These are phyloP conservation scores for Platanthera zijinensis DNA, from an alignment of 106 monocot genomes.

Conservation along the genomic window DNA sequence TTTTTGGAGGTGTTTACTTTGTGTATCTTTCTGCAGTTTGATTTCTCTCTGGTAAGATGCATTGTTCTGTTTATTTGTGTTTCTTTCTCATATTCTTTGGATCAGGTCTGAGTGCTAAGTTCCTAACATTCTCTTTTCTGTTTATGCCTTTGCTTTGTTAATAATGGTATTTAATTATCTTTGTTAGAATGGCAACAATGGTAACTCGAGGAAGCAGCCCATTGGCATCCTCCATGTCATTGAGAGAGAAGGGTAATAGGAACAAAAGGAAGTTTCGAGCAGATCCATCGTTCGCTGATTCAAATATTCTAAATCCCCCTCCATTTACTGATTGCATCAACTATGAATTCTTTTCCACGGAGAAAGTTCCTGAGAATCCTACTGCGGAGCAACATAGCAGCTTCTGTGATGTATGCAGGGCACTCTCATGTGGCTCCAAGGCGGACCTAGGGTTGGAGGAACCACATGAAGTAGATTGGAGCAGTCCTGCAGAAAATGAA, in stretches of 20 bases:
- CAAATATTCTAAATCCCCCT: conserved; percentile 13
- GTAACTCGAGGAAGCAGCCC: conserved; percentile 33
- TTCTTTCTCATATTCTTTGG: background rate
- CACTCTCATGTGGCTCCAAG: conserved; percentile 3
- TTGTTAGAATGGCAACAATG: conserved; percentile 47
- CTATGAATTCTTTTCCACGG: conserved; percentile 33
- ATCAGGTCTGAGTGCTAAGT: background rate
- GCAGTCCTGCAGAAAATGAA: conserved; percentile 37
- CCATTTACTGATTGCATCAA: conserved; percentile 20
- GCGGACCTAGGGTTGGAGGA: conserved; percentile 39
- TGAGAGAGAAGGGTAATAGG: conserved; percentile 61
- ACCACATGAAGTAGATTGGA: conserved; percentile 59
- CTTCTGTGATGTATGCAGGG: conserved; percentile 39
- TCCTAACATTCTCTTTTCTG: background rate
- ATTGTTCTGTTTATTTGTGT: conserved; percentile 5
- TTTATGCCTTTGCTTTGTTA: background rate
- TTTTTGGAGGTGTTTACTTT: conserved; percentile 5
- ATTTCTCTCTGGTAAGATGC: background rate
- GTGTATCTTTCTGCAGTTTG: background rate
- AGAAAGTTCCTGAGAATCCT: conserved; percentile 20
- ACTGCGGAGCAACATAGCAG: conserved; percentile 30
- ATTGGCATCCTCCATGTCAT: conserved; percentile 28
- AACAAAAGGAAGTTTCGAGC: conserved; percentile 86
- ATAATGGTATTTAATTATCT: background rate
- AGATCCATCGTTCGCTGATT: conserved; percentile 49